Conservation (phyloP, 1,284 basidiomycete species). For the Porogramme epimiltina region DNA sequence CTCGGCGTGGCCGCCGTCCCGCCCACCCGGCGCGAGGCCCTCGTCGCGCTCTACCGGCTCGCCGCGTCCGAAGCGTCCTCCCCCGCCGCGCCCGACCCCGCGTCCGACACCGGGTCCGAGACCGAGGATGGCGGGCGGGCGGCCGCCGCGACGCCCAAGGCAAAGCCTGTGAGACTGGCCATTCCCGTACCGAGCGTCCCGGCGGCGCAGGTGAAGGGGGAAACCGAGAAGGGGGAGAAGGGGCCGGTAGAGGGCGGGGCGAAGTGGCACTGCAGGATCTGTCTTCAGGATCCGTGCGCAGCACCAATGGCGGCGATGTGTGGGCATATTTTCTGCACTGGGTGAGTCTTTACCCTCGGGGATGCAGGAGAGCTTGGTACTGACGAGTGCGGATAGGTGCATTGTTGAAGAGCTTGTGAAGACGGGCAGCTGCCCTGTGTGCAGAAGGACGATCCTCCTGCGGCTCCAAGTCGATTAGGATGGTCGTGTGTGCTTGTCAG, state of each 20-base stretch:
- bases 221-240: background rate
- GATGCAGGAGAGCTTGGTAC: background rate
- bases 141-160: slow-evolving; percentile 4
- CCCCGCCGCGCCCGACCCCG: background rate
- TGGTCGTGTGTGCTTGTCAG: too few species aligned
- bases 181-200: background rate
- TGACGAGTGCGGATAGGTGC: slow-evolving; percentile 21
- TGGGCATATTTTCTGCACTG: slow-evolving; percentile 35
- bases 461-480: slow-evolving; percentile 26
- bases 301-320: slow-evolving; percentile 33
- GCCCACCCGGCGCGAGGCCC: too few species aligned
- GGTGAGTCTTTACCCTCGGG: slow-evolving; percentile 17
- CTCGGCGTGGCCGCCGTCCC: too few species aligned
- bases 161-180: background rate
- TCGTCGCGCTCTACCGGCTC: too few species aligned
- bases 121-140: slow-evolving; percentile 14
- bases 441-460: slow-evolving; percentile 30
- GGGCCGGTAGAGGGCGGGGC: background rate
- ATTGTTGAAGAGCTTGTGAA: slow-evolving; percentile 30
- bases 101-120: slow-evolving; percentile 11
- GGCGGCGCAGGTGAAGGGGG: background rate
- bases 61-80: background rate
- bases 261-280: slow-evolving; percentile 32
- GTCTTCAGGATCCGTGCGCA: slow-evolving; percentile 28
- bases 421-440: slow-evolving; percentile 30